Conservation (phyloP, 495 filamentous ascomycete species). For the Aspergillus olivimuriae region DNA sequence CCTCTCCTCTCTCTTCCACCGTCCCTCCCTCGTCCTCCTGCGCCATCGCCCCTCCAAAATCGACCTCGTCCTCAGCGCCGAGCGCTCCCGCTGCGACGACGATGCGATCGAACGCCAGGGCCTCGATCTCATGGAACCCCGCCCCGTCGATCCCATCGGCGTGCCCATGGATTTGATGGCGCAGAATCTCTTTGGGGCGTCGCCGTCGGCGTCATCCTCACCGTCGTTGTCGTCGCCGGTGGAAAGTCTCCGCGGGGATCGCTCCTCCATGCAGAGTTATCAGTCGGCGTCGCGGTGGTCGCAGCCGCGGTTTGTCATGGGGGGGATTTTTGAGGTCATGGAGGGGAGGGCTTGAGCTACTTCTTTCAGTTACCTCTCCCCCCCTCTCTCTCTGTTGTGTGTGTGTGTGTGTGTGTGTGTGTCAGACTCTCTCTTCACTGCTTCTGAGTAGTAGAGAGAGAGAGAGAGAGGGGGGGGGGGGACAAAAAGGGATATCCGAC, state of each 20-base stretch:
- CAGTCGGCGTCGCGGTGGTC: not conserved
- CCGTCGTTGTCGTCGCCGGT: not conserved
- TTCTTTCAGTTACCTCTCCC: conserved; percentile 2
- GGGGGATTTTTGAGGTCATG: conserved; percentile 46
- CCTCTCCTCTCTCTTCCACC: conserved; percentile 21
- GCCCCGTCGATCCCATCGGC: conserved; percentile 29
- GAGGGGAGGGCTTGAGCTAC: conserved; percentile 29
- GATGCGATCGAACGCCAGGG: conserved; percentile 36
- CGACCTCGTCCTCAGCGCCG: conserved; percentile 37
- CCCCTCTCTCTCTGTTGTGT: conserved; percentile 1
- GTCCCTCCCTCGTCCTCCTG: conserved; percentile 28
- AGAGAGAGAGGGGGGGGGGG: no score
- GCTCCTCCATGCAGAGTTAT: conserved; percentile 1
- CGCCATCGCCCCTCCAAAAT: conserved; percentile 38
- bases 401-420: not conserved
- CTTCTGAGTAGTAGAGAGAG: no score
- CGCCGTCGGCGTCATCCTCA: not conserved
- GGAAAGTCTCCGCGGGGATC: conserved; percentile 1
- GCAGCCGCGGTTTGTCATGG: conserved; percentile 38
- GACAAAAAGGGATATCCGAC: no score
- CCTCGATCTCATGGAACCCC: conserved; percentile 40
- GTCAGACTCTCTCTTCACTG: conserved; percentile 1
- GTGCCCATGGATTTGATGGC: conserved; percentile 18
- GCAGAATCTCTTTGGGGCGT: conserved; percentile 2
- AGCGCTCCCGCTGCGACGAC: conserved; percentile 32